These are phyloP conservation scores for Scedosporium dehoogii DNA, from an alignment of 2,329 filamentous ascomycete species.

Conservation along the genomic window DNA sequence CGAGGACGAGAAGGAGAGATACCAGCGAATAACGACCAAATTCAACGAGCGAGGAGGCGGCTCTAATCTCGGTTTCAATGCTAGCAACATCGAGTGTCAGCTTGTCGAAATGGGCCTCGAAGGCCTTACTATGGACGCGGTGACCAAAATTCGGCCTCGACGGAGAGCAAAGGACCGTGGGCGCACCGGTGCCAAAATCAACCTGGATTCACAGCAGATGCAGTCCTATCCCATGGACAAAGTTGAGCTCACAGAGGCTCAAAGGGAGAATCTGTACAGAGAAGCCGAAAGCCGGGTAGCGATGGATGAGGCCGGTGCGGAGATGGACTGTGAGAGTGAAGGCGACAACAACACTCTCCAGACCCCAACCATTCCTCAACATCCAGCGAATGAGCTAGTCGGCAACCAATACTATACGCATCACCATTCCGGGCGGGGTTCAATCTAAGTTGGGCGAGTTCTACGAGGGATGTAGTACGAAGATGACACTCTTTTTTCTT, in stretches of 20 bases:
- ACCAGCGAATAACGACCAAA: slow-evolving; percentile 28
- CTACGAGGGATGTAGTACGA: background rate
- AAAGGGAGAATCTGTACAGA: slow-evolving; percentile 2
- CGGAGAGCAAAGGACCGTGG: slow-evolving; percentile 25
- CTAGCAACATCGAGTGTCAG: slow-evolving; percentile 38
- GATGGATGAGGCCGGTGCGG: background rate
- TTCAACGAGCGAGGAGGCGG: slow-evolving; percentile 42
- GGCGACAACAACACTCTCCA: background rate
- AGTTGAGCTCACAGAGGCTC: background rate
- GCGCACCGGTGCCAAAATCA: slow-evolving; percentile 3
- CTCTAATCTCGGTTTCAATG: slow-evolving; percentile 36
- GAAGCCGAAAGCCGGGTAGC: slow-evolving; percentile 3
- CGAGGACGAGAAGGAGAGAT: slow-evolving; percentile 31
- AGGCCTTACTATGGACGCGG: slow-evolving; percentile 27
- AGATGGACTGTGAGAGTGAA: background rate
- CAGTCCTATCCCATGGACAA: slow-evolving; percentile 5
- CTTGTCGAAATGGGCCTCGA: slow-evolving; percentile 37
- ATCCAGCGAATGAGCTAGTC: background rate
- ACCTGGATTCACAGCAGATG: background rate
- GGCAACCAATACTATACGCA: background rate
- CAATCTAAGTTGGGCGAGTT: background rate
- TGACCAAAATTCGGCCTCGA: slow-evolving; percentile 27
- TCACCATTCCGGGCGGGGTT: background rate
- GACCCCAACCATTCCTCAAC: background rate
- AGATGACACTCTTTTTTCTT: background rate